Percentiles rank a stretch among this genome's conserved stretches.
These are phyloP conservation scores for Cercospora beticola DNA, from an alignment of 2,329 filamentous ascomycete species.

Conservation along the genomic window DNA sequence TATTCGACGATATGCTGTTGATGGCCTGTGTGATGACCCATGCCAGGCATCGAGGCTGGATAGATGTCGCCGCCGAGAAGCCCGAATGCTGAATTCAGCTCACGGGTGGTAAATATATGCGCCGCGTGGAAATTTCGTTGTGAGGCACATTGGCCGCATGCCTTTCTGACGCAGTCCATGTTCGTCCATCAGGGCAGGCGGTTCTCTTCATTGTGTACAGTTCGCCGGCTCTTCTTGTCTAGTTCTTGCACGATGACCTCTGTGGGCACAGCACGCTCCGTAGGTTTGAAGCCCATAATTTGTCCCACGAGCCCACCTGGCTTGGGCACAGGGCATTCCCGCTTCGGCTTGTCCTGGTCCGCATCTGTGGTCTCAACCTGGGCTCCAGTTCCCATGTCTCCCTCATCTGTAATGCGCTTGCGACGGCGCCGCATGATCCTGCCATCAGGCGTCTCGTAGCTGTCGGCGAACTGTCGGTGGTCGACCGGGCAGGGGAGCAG, in stretches of 20 bases:
- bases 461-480: conserved; percentile 74
- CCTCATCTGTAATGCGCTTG: conserved; percentile 28
- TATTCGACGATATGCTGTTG: not conserved
- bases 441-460: conserved; percentile 35
- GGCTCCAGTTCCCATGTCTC: not conserved
- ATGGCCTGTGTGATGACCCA: not conserved
- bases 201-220: not conserved
- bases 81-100: not conserved
- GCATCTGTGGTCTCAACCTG: conserved; percentile 9
- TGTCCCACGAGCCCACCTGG: conserved; percentile 75
- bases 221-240: conserved; percentile 18
- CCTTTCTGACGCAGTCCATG: not conserved
- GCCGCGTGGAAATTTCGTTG: not conserved
- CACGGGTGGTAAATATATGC: not conserved
- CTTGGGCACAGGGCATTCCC: conserved; percentile 92
- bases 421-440: conserved; percentile 45
- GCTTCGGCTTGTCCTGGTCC: conserved; percentile 41
- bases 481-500: conserved; percentile 82
- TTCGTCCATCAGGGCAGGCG: not conserved
- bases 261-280: conserved; percentile 27
- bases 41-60: not conserved
- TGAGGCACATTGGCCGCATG: not conserved
- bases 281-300: conserved; percentile 66
- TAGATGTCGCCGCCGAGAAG: not conserved
- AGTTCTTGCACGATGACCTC: conserved; percentile 34